Base-by-base conservation (phyloP, 1,284 basidiomycete species). In the Retiboletus fuscus region DNA sequence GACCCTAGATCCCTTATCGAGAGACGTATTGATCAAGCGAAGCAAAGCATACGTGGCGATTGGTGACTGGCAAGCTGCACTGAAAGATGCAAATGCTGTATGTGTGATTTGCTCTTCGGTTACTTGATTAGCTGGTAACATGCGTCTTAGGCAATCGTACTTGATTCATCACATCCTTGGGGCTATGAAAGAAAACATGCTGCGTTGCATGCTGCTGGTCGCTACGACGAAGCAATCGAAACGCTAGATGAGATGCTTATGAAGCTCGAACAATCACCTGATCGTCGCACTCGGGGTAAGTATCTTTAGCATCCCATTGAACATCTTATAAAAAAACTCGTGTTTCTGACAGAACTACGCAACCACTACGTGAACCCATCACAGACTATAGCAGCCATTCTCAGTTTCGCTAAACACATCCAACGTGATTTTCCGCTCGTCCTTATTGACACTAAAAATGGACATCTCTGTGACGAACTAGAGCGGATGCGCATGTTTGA, bases 21-120 rank as follows among this genome's bases (percentile, higher is more conserved):
- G 26, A 5, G 51, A 39, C 15, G 28, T 55, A 12, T 46, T 69
- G n/a, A 58, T 75, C 61, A 76, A 72, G 47, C 72, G 75, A 39
- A 75, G 76, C 39, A 61, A 20, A 43, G 58, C 43, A 3, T 39
- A 61, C 11, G 24, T n/a, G 12, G 44, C 34, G 18, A 49, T 62
- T 18, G 57, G 47, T 0, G 24, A 69, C 15, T 76, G 67, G 72
- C 68, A 67, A 15, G 53, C 44, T 22, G 74, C 74, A 2, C 30
- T 76, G 12, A 39, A 62, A n/a, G 75, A 76, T 18, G 77, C 75
- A 55, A 64, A 74, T 39, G n/a, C 43, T 6, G 75, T 78, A 65
- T 43, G 76, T 61, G 39, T 69, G 22, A 10, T 24, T 61, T 53
- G 5, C 5, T 60, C 24, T 44, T 39, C 46, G 10, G 3, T 58